Base-by-base conservation (phyloP, 2,329 filamentous ascomycete genomes). In the Dothidotthia symphoricarpi region DNA sequence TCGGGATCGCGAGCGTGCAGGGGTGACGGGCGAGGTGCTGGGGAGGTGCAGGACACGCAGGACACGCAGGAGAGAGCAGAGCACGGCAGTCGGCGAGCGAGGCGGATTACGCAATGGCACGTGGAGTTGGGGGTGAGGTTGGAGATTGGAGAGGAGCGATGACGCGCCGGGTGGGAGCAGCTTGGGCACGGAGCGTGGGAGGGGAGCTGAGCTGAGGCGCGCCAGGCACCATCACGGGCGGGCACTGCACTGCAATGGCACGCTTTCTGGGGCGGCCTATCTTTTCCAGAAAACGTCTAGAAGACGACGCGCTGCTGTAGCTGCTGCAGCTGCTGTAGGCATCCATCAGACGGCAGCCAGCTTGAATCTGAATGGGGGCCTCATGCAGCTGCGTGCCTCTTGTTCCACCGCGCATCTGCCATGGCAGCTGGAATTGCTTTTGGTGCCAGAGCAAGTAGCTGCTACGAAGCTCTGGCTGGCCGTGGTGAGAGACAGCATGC, bases 1-100 rank as follows among this genome's bases (percentile, higher is more conserved):
- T 59, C 38, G 56, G 58, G 39, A 45, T 55, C 57, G 58, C 59
- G 52, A 60, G 55, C 39, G 53, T 51, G 60, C 61, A 65, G 61
- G 61, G 61, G 61, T 66, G 48, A 43, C 42, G 54, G 54, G 52
- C 43, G 51, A 51, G 43, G 50, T 51, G 57, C 50, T 50, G 55
- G 55, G 48, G 45, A 51, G 50, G 41, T 41, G 40, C 47, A 41
- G 51, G 57, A 55, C 55, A 58, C 52, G 54, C 53, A 49, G 50
- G 38, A 53, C 36, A 49, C 43, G 53, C 40, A 49, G 49, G 38
- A 28, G 35, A 30, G 27, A 13, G 30, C 14, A 17, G 13, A 11
- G 25, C 28, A 29, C 27, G 28, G 22, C 32, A 16, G 22, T 22
- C 13, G 12, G 15, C 12, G 14, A 36, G 27, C 36, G 17, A 28